Base-by-base conservation (phyloP, 306 rosid species). In the Sophora flavescens region DNA sequence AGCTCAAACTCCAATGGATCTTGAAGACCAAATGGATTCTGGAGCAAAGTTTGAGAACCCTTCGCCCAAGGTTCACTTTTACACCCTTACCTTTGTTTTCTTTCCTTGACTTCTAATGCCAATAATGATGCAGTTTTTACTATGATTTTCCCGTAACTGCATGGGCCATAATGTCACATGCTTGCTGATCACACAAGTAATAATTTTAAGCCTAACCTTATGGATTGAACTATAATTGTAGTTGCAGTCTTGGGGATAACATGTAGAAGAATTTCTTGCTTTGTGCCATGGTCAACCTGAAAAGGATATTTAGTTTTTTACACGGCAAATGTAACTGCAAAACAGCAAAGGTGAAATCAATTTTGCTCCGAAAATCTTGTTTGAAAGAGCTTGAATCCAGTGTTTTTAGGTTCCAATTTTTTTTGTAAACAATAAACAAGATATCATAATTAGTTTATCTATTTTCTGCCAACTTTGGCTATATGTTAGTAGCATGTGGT, bases 11-110 rank as follows among this genome's bases (percentile, higher is more conserved):
- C 78, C 62, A 13, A n/a, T 76, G 41, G 91, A 85, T 87, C 86
- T 83, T 63, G 82, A 90, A 76, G 77, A 77, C 0, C 88, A 84
- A 54, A 78, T 68, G 60, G 57, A 18, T 41, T 72, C 75, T 67
- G 80, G 66, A 14, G 62, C 45, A 69, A 89, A 91, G 76, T 66
- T 68, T 36, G 83, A 82, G 54, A 62, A 59, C 51, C 80, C 86
- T 15, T 83, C 86, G 60, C 87, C 91, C 15, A 86, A 89, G 80
- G 92, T 87, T 74, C 73, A 76, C 69, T 22, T 59, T 54, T 38
- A 51, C 32, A 58, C 52, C 71, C 33, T 78, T 44, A 38, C 12
- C 28, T 59, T 41, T 69, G 57, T 54, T n/a, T 63, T 61, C 62
- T n/a, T 63, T 61, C 35, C 14, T 36, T 59, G 41, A 16, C 80